These are phyloP conservation scores for Canavalia ensiformis DNA, from an alignment of 306 rosid species.

Conservation along the genomic window DNA sequence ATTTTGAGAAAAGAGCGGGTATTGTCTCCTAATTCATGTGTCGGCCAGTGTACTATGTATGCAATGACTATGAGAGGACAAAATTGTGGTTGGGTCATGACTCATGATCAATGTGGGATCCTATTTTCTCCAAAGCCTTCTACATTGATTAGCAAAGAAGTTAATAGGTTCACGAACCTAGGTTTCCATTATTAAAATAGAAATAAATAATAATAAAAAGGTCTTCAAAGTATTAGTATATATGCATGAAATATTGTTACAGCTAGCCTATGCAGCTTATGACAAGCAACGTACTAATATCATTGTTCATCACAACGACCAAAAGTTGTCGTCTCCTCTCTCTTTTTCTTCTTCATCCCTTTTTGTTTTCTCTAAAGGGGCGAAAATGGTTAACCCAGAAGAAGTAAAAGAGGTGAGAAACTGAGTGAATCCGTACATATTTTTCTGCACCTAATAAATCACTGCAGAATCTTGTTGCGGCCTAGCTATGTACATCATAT, in stretches of 20 bases:
- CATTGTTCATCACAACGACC: not conserved
- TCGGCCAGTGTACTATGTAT: constrained; percentile 46
- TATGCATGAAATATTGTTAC: constrained; percentile 45
- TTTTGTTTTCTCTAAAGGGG: not conserved
- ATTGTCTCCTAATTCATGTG: constrained; percentile 58
- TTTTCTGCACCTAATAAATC: constrained; percentile 21
- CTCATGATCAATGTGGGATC: constrained; percentile 41
- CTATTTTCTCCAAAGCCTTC: constrained; percentile 38
- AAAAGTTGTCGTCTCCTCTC: not conserved
- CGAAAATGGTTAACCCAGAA: constrained; percentile 7
- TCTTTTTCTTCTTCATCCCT: not conserved
- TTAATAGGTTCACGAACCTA: constrained; percentile 42
- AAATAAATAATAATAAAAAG: not conserved
- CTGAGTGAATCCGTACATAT: constrained; percentile 7
- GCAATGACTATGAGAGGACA: constrained; percentile 43
- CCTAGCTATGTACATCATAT: not conserved
- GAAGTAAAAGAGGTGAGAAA: constrained; percentile 32
- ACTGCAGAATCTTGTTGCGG: constrained; percentile 16
- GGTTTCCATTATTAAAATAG: constrained; percentile 40
- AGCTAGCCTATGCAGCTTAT: constrained; percentile 27
- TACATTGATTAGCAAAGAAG: constrained; percentile 39
- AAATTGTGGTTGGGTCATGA: constrained; percentile 33
- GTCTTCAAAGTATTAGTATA: not conserved
- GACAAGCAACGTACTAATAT: constrained; percentile 18
- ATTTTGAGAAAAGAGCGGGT: constrained; percentile 52